Conservation (phyloP, 257 asterid species). For the Solanum okadae region DNA sequence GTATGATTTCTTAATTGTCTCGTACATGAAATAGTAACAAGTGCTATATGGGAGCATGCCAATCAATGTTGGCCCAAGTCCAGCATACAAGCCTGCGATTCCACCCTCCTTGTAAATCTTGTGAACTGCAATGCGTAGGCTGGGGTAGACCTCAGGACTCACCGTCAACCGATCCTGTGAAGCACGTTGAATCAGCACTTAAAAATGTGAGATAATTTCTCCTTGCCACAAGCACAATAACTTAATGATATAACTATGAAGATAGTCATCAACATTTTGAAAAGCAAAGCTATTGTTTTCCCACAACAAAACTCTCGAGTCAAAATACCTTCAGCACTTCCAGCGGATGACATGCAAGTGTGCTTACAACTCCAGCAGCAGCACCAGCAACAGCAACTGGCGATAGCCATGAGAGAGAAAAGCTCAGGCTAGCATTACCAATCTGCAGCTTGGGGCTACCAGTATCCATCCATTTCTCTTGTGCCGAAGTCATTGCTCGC, state of each 20-base stretch:
- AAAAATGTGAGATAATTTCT: not conserved
- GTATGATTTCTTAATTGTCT: constrained; percentile 79
- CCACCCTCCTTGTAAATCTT: constrained; percentile 76
- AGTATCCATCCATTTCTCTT: constrained; percentile 50
- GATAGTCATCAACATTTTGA: not conserved
- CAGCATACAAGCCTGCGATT: constrained; percentile 60
- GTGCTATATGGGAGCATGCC: constrained; percentile 99
- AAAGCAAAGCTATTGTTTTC: not conserved
- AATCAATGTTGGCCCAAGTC: constrained; percentile 66
- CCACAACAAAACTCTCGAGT: not conserved
- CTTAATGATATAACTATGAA: not conserved
- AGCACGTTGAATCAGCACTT: not conserved
- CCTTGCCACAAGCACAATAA: not conserved
- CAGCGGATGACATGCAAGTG: constrained; percentile 93
- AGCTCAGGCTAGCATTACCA: constrained; percentile 35
- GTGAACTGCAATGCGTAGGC: constrained; percentile 50
- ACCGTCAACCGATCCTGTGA: constrained; percentile 90
- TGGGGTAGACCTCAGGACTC: constrained; percentile 72
- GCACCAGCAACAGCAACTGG: constrained; percentile 96
- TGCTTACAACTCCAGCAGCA: constrained; percentile 86
- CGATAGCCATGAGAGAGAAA: constrained; percentile 73
- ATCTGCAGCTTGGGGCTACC: constrained; percentile 41
- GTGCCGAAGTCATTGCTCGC: constrained; percentile 64
- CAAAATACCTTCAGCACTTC: constrained; percentile 79
- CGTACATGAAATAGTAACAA: constrained; percentile 90